Evolutionary conservation across 1,284 basidiomycete species (phyloP), one percentile per base, ranked within the genome.

Genomic region (Hymenochaete sp.): DNA sequence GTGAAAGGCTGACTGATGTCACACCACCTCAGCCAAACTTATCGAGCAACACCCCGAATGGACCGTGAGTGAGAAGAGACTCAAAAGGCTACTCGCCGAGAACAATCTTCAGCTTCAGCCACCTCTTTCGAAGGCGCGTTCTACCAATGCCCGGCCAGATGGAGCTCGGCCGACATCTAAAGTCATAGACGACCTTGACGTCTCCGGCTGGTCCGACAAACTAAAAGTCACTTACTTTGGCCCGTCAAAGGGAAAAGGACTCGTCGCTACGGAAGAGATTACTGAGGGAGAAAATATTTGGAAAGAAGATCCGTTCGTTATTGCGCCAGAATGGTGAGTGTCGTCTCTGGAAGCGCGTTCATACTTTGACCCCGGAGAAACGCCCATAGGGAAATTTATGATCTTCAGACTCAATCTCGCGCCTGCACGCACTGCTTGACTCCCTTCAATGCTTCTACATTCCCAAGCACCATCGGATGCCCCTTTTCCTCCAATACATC

Each of bases 61-160:
- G 86, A 60, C 71, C 0, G 82, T 91, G 51, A 85, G 82, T 60
- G 88, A 91, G 62, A 90, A 89, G 58, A 73, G 88, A 11, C 73
- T 82, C 7, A 68, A 78, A 44, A 89, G 85, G 60, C 64, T 83
- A 37, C 61, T 86, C 2, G 79, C 83, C 52, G 66, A 56, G 22
- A 71, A 75, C 52, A 78, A 78, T 0, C 65, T 82, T 19, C 60
- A 75, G 6, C 59, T 67, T 9, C 32, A 25, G n/a, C 56, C 59
- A n/a, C 52, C 53, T 8, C 52, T 38, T 14, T 26, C 52, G 6
- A 52, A 56, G 41, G 48, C 42, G 28, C 27, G 35, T 45, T 18
- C 38, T 16, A 32, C 47, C 25, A 25, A 22, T 31, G 49, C 37
- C 24, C 41, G 18, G 9, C 22, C 53, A 38, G 45, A 37, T 11